These are phyloP conservation scores for Globisporangium mamillatum DNA, from an alignment of 352 stramenopile species.

Conservation along the genomic window DNA sequence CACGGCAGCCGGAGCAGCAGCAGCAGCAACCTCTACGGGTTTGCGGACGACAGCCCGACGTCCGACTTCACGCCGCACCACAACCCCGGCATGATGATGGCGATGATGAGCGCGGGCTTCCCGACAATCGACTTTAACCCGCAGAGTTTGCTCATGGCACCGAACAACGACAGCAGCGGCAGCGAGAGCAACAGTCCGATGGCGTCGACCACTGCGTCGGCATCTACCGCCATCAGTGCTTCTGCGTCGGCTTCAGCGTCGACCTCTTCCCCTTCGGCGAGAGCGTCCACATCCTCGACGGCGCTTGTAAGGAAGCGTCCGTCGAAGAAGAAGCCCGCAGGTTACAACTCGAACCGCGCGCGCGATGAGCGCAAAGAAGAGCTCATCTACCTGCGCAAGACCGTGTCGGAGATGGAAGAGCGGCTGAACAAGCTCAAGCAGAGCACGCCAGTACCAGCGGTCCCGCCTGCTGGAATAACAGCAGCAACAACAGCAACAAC, in stretches of 20 bases:
- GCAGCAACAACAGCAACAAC: neutral
- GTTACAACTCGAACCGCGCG: slow-evolving; percentile 52
- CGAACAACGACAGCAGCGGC: slow-evolving; percentile 6
- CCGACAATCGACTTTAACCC: slow-evolving; percentile 17
- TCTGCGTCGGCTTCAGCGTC: slow-evolving; percentile 14
- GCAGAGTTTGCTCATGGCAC: slow-evolving; percentile 14
- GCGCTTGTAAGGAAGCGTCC: slow-evolving; percentile 30
- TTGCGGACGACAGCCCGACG: neutral
- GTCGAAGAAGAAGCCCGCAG: slow-evolving; percentile 33
- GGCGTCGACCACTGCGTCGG: neutral
- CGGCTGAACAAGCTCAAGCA: slow-evolving; percentile 29
- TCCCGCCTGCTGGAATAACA: neutral
- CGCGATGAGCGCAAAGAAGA: slow-evolving; percentile 64
- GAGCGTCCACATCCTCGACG: slow-evolving; percentile 12
- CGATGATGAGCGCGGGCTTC: slow-evolving; percentile 20
- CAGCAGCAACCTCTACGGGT: neutral
- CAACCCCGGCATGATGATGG: slow-evolving; percentile 21
- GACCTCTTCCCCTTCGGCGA: slow-evolving; percentile 11
- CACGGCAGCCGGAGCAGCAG: neutral
- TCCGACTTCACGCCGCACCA: slow-evolving; percentile 14
- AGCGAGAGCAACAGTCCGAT: slow-evolving; percentile 3
- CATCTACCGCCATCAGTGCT: neutral
- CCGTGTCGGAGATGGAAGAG: slow-evolving; percentile 47
- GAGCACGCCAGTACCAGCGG: neutral
- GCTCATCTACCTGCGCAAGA: slow-evolving; percentile 64